A percentile compares a stretch with the other conserved stretches of the same genome.
Conservation (phyloP, 176 grass and related monocot genomes). For the Zea luxurians region DNA sequence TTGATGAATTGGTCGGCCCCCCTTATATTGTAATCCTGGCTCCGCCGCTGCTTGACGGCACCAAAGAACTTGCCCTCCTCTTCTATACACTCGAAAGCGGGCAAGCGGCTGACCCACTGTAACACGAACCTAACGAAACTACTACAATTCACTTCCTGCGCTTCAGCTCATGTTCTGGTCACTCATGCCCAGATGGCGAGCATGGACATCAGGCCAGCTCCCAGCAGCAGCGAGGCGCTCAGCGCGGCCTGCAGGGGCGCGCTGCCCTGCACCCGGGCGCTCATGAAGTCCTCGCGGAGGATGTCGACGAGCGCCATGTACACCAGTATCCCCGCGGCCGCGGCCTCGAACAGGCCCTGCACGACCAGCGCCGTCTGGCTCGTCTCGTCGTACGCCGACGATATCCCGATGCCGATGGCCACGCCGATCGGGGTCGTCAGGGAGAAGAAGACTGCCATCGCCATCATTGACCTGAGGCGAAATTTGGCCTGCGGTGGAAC, state of each 20-base stretch:
- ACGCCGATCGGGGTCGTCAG: constrained; percentile 67
- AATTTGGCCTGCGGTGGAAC: constrained; percentile 49
- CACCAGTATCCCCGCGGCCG: constrained; percentile 61
- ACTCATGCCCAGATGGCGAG: constrained; percentile 79
- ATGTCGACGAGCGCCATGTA: constrained; percentile 79
- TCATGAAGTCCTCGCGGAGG: constrained; percentile 63
- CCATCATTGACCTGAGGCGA: constrained; percentile 29
- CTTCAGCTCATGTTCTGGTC: background rate
- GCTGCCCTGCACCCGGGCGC: constrained; percentile 52
- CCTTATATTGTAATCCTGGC: too few species aligned
- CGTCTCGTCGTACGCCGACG: constrained; percentile 67
- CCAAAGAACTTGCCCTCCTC: too few species aligned
- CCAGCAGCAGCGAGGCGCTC: constrained; percentile 50
- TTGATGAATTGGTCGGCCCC: too few species aligned
- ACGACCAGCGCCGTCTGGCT: constrained; percentile 57
- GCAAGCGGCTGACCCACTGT: too few species aligned
- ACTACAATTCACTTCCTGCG: too few species aligned
- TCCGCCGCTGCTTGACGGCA: too few species aligned
- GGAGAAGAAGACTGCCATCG: constrained; percentile 61
- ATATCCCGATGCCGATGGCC: constrained; percentile 60
- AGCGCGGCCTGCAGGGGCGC: constrained; percentile 43
- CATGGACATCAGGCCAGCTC: constrained; percentile 64
- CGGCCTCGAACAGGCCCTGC: constrained; percentile 59
- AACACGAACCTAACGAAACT: too few species aligned
- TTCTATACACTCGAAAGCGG: too few species aligned